These are phyloP conservation scores for Aureobasidium namibiae DNA, from an alignment of 2,329 filamentous ascomycete genomes.

Conservation along the genomic window DNA sequence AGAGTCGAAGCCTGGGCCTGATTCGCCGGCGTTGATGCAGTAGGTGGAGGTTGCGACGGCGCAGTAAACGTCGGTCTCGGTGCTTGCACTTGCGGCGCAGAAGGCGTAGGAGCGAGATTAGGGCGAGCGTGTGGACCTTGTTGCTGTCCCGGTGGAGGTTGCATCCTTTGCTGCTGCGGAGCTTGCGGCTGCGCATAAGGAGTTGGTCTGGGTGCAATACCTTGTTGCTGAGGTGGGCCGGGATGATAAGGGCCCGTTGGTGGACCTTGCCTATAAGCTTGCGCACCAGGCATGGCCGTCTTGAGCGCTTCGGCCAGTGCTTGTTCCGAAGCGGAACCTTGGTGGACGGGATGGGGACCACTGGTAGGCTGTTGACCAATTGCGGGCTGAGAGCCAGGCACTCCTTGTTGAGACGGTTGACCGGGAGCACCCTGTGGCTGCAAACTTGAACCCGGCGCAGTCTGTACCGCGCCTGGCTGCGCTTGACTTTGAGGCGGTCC, in stretches of 20 bases:
- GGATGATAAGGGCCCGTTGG: not conserved
- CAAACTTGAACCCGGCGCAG: not conserved
- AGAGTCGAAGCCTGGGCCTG: not conserved
- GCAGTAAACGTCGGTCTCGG: conserved; percentile 7
- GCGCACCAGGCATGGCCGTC: conserved; percentile 7
- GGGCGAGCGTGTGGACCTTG: not conserved
- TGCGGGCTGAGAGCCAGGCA: not conserved
- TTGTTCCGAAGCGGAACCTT: not conserved
- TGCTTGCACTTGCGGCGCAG: not conserved
- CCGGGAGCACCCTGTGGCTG: not conserved
- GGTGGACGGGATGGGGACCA: not conserved
- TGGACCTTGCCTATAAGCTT: not conserved
- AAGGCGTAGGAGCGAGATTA: not conserved
- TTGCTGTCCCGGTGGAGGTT: not conserved
- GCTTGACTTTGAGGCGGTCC: not conserved
- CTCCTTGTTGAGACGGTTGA: not conserved
- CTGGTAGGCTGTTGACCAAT: not conserved
- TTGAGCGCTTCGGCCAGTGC: conserved; percentile 9
- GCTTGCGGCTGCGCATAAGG: not conserved
- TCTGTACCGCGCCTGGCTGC: not conserved
- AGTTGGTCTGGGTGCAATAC: not conserved
- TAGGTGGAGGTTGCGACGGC: not conserved
- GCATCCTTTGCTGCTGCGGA: conserved; percentile 9
- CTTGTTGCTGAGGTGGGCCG: not conserved
- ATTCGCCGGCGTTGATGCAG: not conserved